These are phyloP conservation scores for Fusarium decemcellulare DNA, from an alignment of 2,329 filamentous ascomycete species.

Conservation along the genomic window DNA sequence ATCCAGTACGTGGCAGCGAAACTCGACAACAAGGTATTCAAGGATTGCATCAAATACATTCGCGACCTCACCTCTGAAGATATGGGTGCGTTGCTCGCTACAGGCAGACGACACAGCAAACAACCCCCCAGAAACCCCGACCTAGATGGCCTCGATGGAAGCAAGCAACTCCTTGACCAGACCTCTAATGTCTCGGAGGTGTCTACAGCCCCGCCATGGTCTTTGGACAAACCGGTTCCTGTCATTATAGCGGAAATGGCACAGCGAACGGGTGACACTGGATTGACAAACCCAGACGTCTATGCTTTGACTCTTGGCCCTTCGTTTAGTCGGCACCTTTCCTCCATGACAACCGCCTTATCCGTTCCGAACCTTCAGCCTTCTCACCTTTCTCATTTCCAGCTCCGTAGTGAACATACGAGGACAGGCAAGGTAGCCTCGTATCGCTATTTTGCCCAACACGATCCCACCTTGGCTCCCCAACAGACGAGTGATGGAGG, in stretches of 20 bases:
- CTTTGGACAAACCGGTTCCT: constrained; percentile 52
- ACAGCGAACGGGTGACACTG: constrained; percentile 45
- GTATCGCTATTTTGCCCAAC: constrained; percentile 49
- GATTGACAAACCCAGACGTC: constrained; percentile 55
- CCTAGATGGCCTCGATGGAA: constrained; percentile 44
- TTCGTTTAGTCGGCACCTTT: constrained; percentile 55
- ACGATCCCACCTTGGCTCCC: background rate
- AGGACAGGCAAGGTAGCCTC: constrained; percentile 55
- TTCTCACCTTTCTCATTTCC: constrained; percentile 50
- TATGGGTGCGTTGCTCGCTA: constrained; percentile 61
- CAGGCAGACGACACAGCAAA: constrained; percentile 56
- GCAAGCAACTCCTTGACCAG: constrained; percentile 36
- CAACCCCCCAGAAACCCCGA: constrained; percentile 43
- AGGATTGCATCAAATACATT: constrained; percentile 72
- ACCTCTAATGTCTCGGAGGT: constrained; percentile 44
- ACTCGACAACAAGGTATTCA: constrained; percentile 68
- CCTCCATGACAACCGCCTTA: constrained; percentile 54
- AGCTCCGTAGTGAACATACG: constrained; percentile 54
- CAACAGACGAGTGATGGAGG: background rate
- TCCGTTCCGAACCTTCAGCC: constrained; percentile 52
- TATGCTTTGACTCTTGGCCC: constrained; percentile 54
- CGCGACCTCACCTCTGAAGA: constrained; percentile 70
- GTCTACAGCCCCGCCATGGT: constrained; percentile 50
- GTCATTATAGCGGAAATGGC: constrained; percentile 50
- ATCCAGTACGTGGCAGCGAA: constrained; percentile 71